Evolutionary conservation across 495 filamentous ascomycete species (phyloP).

Genomic region (Tuber melanosporum): DNA sequence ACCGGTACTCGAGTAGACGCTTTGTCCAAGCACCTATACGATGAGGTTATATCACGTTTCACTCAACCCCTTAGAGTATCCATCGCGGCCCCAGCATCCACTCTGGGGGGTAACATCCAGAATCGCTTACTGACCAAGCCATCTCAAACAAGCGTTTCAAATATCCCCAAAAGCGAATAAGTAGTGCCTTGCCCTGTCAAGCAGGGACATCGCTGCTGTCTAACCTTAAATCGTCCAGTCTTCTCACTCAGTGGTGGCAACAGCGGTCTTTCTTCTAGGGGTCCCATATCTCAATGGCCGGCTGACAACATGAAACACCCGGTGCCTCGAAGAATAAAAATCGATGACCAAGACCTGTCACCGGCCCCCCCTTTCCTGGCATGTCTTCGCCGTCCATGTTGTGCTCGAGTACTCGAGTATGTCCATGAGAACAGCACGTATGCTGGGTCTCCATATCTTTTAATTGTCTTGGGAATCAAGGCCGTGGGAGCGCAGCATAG

Average conservation of each 20-base stretch:
- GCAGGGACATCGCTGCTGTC: constrained; percentile 34
- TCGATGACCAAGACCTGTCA: background rate
- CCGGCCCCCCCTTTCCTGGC: background rate
- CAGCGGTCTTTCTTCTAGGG: constrained; percentile 12
- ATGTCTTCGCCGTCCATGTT: background rate
- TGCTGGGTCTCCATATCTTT: background rate
- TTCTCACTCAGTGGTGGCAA: constrained; percentile 5
- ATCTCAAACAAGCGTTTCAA: constrained; percentile 39
- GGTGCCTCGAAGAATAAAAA: constrained; percentile 21
- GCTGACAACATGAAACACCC: constrained; percentile 35
- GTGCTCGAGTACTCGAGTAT: background rate
- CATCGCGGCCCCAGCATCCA: constrained; percentile 21
- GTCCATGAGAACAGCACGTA: background rate
- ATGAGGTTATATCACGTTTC: constrained; percentile 29
- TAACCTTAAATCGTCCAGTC: constrained; percentile 40
- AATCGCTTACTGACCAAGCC: constrained; percentile 34
- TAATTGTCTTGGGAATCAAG: background rate
- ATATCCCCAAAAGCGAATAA: constrained; percentile 23
- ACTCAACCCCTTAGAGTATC: constrained; percentile 30
- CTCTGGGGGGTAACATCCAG: constrained; percentile 20
- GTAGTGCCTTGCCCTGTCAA: constrained; percentile 20
- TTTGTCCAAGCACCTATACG: background rate
- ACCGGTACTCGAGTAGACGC: background rate
- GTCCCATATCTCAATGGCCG: constrained; percentile 18
- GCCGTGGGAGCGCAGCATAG: background rate